Evolutionary conservation across 345 rosid species (phyloP), one percentile per base, ranked within the genome.

Genomic region (Bruguiera sexangula): DNA sequence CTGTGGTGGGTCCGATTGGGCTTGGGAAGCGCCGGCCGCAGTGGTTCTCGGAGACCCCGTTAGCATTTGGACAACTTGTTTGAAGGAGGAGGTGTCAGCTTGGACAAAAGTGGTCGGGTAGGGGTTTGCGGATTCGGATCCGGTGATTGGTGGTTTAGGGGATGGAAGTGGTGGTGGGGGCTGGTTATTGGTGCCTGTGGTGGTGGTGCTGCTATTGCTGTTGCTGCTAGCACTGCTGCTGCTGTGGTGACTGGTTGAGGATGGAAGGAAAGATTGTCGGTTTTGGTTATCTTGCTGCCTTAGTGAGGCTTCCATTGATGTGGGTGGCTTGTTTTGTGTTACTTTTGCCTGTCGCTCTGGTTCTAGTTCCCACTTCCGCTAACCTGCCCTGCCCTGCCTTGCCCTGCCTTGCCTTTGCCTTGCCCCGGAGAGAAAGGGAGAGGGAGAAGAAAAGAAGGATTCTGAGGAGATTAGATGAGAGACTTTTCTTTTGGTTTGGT

Each of bases 61-160:
- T 24, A 95, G 83, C 98, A 95, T 87, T 77, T 95, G 99, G 68
- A 95, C 99, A 34, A 95, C 99, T 78, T 92, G 98, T 59, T 95
- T 95, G 87, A 95, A 95, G 26, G 98, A 87, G 62, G 96, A 81
- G 32, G 94, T 83, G 56, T 95, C 98, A 0, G 99, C 99, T 77
- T 95, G 97, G 60, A 95, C 99, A 78, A 95, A 95, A 54, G 99
- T 95, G 22, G 97, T 95, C 52, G 99, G 99, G 84, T 85, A 95
- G 0, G 98, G 97, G 81, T 81, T 88, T 0, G 83, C 79, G 32
- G 93, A 74, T 56, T 95, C 99, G 84, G 97, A 89, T 88, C 98
- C 88, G 65, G 88, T 79, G 32, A 89, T 76, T 52, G 89, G 82
- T 48, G 89, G 82, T 37, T 73, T 82, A 48, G 96, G 87, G 20